These are phyloP conservation scores for Ophiostoma quercus DNA, from an alignment of 2,329 filamentous ascomycete species.

Conservation along the genomic window DNA sequence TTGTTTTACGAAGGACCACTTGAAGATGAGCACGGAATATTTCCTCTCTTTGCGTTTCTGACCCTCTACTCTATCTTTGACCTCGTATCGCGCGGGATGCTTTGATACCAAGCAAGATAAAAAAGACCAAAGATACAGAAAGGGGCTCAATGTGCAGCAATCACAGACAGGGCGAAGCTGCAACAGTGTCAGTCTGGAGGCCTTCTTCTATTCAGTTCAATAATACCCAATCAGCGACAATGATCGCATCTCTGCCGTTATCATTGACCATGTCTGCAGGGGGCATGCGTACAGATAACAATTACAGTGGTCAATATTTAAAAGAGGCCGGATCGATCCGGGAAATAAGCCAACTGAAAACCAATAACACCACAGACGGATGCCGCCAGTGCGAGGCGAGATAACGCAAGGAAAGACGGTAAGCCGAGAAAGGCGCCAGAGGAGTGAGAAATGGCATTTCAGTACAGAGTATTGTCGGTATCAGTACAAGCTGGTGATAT, in stretches of 20 bases:
- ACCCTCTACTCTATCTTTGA: no score
- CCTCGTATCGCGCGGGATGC: constrained; percentile 7
- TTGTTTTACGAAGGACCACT: background rate
- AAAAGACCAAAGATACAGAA: background rate
- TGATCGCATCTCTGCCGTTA: background rate
- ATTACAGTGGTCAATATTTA: no score
- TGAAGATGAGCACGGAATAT: no score
- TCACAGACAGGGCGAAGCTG: background rate
- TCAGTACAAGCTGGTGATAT: no score
- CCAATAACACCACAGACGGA: background rate
- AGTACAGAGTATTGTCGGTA: no score
- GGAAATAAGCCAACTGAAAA: background rate
- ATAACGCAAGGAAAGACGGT: constrained; percentile 24
- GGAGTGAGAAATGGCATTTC: background rate
- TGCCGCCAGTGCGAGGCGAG: constrained; percentile 20
- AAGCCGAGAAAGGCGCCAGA: constrained; percentile 15
- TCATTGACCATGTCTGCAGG: background rate
- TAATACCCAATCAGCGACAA: background rate
- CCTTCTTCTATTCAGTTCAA: no score
- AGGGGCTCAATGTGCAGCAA: background rate
- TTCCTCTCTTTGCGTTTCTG: no score
- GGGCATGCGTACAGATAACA: background rate
- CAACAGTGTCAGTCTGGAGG: background rate
- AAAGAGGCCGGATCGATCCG: constrained; percentile 2
- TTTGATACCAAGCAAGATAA: no score